These are phyloP conservation scores for Zangia roseola DNA, from an alignment of 768 basidiomycete genomes.

Conservation along the genomic window DNA sequence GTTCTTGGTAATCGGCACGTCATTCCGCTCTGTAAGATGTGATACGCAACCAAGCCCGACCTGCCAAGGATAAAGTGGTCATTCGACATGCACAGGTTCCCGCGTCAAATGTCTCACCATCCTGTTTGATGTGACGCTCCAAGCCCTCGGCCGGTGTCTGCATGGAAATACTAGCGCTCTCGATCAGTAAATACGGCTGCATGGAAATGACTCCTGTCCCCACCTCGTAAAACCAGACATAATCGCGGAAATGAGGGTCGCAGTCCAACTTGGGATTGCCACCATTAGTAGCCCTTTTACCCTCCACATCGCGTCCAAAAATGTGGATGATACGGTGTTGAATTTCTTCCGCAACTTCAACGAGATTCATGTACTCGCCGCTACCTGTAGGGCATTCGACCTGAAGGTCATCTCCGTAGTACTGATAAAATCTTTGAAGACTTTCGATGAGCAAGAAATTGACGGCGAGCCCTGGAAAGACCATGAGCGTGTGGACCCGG, in stretches of 20 bases:
- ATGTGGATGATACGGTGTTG: slow-evolving; percentile 99
- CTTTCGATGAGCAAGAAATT: slow-evolving; percentile 96
- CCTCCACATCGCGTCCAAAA: slow-evolving; percentile 88
- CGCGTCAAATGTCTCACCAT: slow-evolving; percentile 51
- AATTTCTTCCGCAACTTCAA: slow-evolving; percentile 92
- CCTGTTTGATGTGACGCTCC: slow-evolving; percentile 99
- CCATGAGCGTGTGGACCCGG: background rate
- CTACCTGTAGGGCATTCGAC: slow-evolving; percentile 96
- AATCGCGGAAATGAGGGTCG: slow-evolving; percentile 96
- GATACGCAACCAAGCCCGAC: slow-evolving; percentile 89
- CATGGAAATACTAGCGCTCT: slow-evolving; percentile 82
- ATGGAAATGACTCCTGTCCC: slow-evolving; percentile 7
- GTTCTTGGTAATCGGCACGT: slow-evolving; percentile 91
- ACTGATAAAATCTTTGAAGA: slow-evolving; percentile 96
- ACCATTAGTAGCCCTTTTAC: slow-evolving; percentile 88
- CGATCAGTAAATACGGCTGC: background rate
- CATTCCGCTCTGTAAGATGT: slow-evolving; percentile 87
- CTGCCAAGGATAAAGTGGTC: slow-evolving; percentile 31
- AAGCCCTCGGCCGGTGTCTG: slow-evolving; percentile 86
- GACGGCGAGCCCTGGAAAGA: slow-evolving; percentile 78
- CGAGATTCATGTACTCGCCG: slow-evolving; percentile 97
- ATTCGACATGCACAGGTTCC: background rate
- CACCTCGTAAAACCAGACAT: slow-evolving; percentile 95
- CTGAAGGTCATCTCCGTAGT: slow-evolving; percentile 90
- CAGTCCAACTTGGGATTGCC: slow-evolving; percentile 82